These are phyloP conservation scores for Saprolegnia diclina DNA, from an alignment of 352 stramenopile genomes.

Conservation along the genomic window DNA sequence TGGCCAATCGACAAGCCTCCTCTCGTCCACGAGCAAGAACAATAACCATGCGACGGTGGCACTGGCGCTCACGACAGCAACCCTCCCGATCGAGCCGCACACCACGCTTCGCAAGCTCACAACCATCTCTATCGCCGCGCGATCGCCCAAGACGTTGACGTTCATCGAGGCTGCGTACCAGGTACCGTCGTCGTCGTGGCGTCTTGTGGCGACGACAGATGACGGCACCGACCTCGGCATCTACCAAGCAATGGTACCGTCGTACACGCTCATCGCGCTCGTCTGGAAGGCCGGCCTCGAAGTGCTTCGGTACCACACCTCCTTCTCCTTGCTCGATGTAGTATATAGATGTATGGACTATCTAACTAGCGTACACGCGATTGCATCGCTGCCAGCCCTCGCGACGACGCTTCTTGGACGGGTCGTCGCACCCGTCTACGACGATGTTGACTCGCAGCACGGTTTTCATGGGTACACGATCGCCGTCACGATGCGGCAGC, in stretches of 20 bases:
- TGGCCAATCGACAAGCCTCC: not conserved
- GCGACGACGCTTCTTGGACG: conserved; percentile 2
- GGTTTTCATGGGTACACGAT: conserved; percentile 25
- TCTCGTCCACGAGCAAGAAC: not conserved
- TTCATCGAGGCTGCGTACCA: not conserved
- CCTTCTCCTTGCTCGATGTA: not conserved
- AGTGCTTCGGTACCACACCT: not conserved
- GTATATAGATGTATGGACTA: not conserved
- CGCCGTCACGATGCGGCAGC: conserved; percentile 13
- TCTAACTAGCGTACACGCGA: conserved; percentile 10
- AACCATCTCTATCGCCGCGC: not conserved
- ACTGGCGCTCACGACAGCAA: conserved; percentile 5
- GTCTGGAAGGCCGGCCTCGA: conserved; percentile 21
- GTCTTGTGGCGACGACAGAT: conserved; percentile 11
- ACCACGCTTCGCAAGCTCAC: not conserved
- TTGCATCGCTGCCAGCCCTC: conserved; percentile 13
- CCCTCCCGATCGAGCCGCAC: not conserved
- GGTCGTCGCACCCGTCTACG: not conserved
- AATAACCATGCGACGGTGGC: conserved; percentile 9
- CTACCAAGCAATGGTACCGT: conserved; percentile 1
- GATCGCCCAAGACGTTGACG: not conserved
- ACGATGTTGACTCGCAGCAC: conserved; percentile 19
- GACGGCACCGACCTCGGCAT: conserved; percentile 19
- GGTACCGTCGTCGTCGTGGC: conserved; percentile 5
- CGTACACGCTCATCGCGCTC: conserved; percentile 7